Evolutionary conservation across 768 basidiomycete genomes (phyloP).

Genomic region (Leccinum obscurum): DNA sequence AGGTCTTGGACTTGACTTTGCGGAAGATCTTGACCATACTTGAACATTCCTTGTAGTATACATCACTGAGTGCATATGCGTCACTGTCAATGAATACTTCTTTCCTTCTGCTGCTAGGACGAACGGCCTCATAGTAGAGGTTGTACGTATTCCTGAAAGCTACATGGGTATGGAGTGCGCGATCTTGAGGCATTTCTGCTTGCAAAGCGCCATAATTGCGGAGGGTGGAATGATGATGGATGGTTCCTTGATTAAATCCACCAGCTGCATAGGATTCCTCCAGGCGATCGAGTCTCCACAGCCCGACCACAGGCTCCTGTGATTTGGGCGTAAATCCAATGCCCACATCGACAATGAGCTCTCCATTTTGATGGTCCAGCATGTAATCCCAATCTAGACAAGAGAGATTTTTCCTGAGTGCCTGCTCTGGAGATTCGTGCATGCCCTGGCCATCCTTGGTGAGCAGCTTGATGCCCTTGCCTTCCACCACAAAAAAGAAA

Average conservation of each 20-base stretch:
- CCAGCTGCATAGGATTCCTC: neutral
- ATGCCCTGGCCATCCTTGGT: conserved; percentile 8
- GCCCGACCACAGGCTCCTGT: neutral
- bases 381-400: conserved; percentile 12
- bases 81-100: neutral
- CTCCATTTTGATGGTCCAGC: neutral
- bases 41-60: neutral
- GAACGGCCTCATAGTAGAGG: conserved; percentile 13
- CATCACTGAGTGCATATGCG: conserved; percentile 11
- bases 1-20: neutral
- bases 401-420: neutral
- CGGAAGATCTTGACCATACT: neutral
- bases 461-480: conserved; percentile 16
- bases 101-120: conserved; percentile 7
- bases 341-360: conserved; percentile 3
- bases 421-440: neutral
- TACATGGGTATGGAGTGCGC: conserved; percentile 6
- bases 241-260: neutral
- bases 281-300: neutral
- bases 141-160: conserved; percentile 20
- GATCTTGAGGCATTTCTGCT: conserved; percentile 15
- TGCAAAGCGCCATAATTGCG: conserved; percentile 7
- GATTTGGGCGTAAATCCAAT: neutral
- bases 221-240: neutral
- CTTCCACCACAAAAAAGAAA: conserved; percentile 16